Percentiles rank a stretch among this genome's conserved stretches.
Conservation (phyloP, 306 rosid species). For the Prosopis cineraria region DNA sequence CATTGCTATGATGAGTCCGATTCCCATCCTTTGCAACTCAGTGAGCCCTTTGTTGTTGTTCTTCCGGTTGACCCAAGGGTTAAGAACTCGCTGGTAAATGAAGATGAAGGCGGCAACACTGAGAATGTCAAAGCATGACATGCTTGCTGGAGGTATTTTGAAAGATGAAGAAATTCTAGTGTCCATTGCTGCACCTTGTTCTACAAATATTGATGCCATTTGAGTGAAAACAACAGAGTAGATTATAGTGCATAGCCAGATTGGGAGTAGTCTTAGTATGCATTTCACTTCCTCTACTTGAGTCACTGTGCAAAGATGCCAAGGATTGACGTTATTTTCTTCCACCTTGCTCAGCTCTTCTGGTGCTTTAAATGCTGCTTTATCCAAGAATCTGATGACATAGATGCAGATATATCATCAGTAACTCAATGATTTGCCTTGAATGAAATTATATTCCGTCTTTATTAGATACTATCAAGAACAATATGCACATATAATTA, state of each 20-base stretch:
- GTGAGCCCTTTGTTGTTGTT: slow-evolving; percentile 53
- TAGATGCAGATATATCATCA: neutral
- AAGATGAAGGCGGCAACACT: slow-evolving; percentile 71
- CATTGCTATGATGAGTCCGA: slow-evolving; percentile 70
- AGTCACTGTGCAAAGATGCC: slow-evolving; percentile 65
- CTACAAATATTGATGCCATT: slow-evolving; percentile 86
- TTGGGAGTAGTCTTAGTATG: slow-evolving; percentile 71
- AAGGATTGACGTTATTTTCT: slow-evolving; percentile 45
- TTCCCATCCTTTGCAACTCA: slow-evolving; percentile 81
- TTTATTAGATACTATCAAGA: no score
- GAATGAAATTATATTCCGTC: no score
- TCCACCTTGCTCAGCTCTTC: slow-evolving; percentile 36
- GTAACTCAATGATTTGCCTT: neutral
- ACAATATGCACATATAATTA: no score
- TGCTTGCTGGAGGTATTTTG: slow-evolving; percentile 81
- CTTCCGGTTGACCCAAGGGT: slow-evolving; percentile 42
- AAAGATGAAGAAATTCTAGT: slow-evolving; percentile 51
- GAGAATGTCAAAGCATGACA: slow-evolving; percentile 80
- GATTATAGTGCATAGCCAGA: slow-evolving; percentile 80
- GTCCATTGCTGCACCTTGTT: slow-evolving; percentile 82
- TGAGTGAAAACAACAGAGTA: slow-evolving; percentile 87
- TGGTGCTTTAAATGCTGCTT: slow-evolving; percentile 62
- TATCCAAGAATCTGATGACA: slow-evolving; percentile 64
- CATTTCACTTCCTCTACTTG: slow-evolving; percentile 89
- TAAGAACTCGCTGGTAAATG: slow-evolving; percentile 56